Evolutionary conservation across 495 filamentous ascomycete genomes (phyloP), one percentile per base, ranked within the genome.

Genomic region (Podospora appendiculata): DNA sequence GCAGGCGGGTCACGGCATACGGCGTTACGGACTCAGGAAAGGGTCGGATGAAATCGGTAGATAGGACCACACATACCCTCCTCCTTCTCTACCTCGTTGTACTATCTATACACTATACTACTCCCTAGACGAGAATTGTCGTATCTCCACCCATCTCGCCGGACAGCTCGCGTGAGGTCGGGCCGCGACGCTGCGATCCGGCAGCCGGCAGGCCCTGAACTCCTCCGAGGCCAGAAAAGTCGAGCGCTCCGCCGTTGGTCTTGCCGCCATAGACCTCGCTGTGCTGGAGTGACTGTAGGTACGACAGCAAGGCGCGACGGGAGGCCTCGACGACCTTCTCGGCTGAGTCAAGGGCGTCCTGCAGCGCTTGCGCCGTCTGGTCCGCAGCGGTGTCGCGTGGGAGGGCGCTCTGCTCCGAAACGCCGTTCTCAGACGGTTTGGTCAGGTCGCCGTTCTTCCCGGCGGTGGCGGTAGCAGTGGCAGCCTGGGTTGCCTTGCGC

Each of bases 111-210:
- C 42, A 16, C 32, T 19, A n/a, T 2, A 17, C 46, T 16, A 6
- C 33, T 41, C 17, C 16, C 13, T 35, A 44, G 10, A 45, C 25
- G 35, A 41, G 25, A 44, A 32, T 25, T 16, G 48, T 41, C 50
- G 76, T 79, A 73, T 79, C 76, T 39, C 75, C 76, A 55, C 74
- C 71, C 76, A 77, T 77, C 69, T 78, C 75, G 39, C 75, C 76
- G 54, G 68, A 71, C 63, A 79, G 43, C 48, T 78, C 74, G 41
- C 75, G 57, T 63, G 68, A 74, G 42, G 73, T 76, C 47, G 68
- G 64, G 32, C 74, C 72, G n/a, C 70, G 61, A 19, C 68, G 60
- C 43, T 25, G 25, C 25, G 52, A 56, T 19, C 64, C 41, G 2
- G 65, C 65, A 33, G 54, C 48, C 6, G 44, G 53, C 8, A 45